Base-by-base conservation (phyloP, 768 basidiomycete genomes). In the Gloeostereum incarnatum region DNA sequence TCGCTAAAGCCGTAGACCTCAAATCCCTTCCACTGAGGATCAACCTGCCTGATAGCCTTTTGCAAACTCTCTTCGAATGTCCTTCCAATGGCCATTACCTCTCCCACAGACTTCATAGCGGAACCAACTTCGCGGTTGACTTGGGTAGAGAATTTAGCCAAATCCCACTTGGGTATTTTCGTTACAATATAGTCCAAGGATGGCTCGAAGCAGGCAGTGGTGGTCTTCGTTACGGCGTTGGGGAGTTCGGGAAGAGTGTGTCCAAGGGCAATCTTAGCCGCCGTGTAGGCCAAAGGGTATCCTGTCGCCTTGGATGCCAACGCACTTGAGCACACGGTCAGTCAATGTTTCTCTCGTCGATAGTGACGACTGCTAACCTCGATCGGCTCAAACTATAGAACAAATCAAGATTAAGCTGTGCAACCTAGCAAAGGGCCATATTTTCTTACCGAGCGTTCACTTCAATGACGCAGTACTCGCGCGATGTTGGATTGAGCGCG, bases 81-180 rank as follows among this genome's bases (percentile, higher is more conserved):
- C 48, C 96, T 84, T 25, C 96, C 96, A 50, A 99, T 97, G 48
- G 94, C 94, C 96, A 99, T 99, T 54, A 99, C 94, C 60, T 99
- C 96, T 39, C 96, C 96, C 39, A 99, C 96, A 11, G 89, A 92
- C 63, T 99, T 99, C 96, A 99, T 98, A 13, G 94, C 78, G 2
- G 93, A 97, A 18, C 94, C 96, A 38, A 98, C 80, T 55, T 90
- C 81, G 45, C 94, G 82, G 55, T 94, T 81, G 42, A 98, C 96
- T 53, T 94, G 88, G 27, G 81, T 65, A 16, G 84, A 85, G 70
- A 99, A 98, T 61, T 99, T 99, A 47, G 93, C 92, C 40, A 99
- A 68, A 64, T 99, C 96, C 94, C 96, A 98, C 59, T 97, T 97
- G 44, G 96, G 96, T 46, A 99, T 98, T 65, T 99, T 99, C 35